Conservation (phyloP, 2,329 filamentous ascomycete species). For the Fusarium decemcellulare region DNA sequence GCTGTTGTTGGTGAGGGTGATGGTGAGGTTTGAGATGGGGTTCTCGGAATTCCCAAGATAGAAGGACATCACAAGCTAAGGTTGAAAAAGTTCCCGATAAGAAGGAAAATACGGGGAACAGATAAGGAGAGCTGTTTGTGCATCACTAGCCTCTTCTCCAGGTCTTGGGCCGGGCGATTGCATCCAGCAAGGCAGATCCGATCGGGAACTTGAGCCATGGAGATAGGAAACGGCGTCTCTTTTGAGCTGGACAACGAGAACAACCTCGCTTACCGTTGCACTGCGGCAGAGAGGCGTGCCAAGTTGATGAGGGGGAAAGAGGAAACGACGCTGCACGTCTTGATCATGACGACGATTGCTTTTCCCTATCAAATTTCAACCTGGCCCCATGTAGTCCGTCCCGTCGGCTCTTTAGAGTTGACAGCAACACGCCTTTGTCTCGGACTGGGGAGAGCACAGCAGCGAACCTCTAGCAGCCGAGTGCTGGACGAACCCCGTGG, state of each 20-base stretch:
- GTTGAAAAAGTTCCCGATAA: neutral
- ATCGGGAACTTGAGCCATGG: neutral
- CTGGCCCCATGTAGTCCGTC: no score
- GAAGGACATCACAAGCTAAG: slow-evolving; percentile 2
- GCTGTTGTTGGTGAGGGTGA: neutral
- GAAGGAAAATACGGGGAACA: slow-evolving; percentile 16
- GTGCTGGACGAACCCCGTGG: slow-evolving; percentile 1
- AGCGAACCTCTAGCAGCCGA: neutral
- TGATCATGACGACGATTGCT: slow-evolving; percentile 16
- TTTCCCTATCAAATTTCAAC: neutral
- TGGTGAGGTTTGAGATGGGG: slow-evolving; percentile 6
- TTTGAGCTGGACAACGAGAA: no score
- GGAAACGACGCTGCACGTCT: neutral
- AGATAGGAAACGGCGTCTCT: no score
- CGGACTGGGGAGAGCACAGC: slow-evolving; percentile 15
- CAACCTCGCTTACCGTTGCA: neutral
- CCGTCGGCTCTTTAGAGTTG: slow-evolving; percentile 22
- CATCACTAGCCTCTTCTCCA: neutral
- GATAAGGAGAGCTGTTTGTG: slow-evolving; percentile 13
- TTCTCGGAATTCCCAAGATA: slow-evolving; percentile 30
- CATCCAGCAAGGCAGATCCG: neutral
- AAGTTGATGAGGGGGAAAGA: neutral
- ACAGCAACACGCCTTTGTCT: slow-evolving; percentile 23
- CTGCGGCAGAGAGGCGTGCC: neutral
- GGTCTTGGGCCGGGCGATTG: neutral